Evolutionary conservation across 176 grass and related monocot species (phyloP).

Genomic region (Oryza glaberrima): DNA sequence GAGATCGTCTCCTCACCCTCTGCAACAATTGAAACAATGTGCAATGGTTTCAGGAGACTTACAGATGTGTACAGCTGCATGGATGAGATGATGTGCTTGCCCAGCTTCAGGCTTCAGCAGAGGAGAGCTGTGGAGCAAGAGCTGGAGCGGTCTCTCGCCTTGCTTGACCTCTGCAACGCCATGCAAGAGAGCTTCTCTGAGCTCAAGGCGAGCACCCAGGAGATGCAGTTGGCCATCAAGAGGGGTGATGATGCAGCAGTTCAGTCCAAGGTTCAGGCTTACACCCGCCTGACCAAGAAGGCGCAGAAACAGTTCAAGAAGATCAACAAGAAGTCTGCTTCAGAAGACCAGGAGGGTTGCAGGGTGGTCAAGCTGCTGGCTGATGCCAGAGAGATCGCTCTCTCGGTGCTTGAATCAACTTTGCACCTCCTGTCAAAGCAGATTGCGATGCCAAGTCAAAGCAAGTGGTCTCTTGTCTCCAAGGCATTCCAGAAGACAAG

Average conservation of each 20-base stretch:
- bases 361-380: conserved; percentile 8
- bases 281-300: conserved; percentile 27
- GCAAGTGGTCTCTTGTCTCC: conserved; percentile 40
- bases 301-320: conserved; percentile 36
- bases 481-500: conserved; percentile 17
- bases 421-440: conserved; percentile 19
- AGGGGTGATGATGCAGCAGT: not conserved
- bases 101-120: conserved; percentile 46
- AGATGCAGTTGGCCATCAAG: conserved; percentile 29
- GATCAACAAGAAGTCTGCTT: not conserved
- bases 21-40: not conserved
- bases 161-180: conserved; percentile 38
- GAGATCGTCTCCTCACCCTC: conserved; percentile 1
- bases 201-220: conserved; percentile 20
- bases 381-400: conserved; percentile 29
- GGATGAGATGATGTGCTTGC: conserved; percentile 35
- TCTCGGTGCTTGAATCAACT: conserved; percentile 38
- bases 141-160: conserved; percentile 36
- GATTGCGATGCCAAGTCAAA: conserved; percentile 2
- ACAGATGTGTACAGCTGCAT: conserved; percentile 28
- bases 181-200: conserved; percentile 23
- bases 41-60: conserved; percentile 29
- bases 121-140: conserved; percentile 46
- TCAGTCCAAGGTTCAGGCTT: not conserved
- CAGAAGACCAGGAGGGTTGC: not conserved